Base-by-base conservation (phyloP, 106 monocot genomes). In the Dioscorea zingiberensis region DNA sequence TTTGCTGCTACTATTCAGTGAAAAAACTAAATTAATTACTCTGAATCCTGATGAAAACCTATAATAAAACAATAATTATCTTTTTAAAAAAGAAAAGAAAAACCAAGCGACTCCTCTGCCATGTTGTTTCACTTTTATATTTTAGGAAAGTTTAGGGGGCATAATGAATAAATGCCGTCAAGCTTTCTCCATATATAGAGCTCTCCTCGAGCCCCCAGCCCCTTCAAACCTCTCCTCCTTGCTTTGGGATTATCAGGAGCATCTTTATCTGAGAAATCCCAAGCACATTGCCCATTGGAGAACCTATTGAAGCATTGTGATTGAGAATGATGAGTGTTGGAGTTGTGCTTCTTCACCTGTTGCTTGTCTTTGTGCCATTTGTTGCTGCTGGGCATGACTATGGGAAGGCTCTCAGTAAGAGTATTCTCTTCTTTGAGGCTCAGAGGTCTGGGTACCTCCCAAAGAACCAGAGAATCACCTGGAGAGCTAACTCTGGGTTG, bases 401-500 rank as follows among this genome's bases (percentile, higher is more conserved):
- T 57, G 70, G 72, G 44, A 63, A 68, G 49, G 95, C 95, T 67
- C 77, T 97, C 25, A 88, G 71, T 29, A 92, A 92, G 77, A 81
- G 87, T 78, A 78, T 92, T 74, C 74, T 92, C 65, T 92, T 79
- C 82, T 88, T 86, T 59, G 91, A 97, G 79, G 95, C 95, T 15
- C 95, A 97, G 83, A 85, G 95, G 66, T 97, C 95, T 56, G 95
- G 95, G 0, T 44, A 70, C 53, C 79, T 97, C 11, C 95, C 95
- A 12, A 30, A 69, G 7, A 64, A 75, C 53, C 95, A 97, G 75
- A 85, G 91, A 63, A 71, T 91, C 58, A 66, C 58, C 11, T 97
- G 95, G 95, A 83, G 95, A 55, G 75, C 77, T n/a, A 70, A 91
- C 55, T 97, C 95, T 55, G 95, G 83, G 4, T 67, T 97, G n/a